A percentile compares a stretch with the other conserved stretches of the same genome.
Evolutionary conservation across 176 grass and related monocot genomes (phyloP).

Genomic region (Aegilops umbellulata): DNA sequence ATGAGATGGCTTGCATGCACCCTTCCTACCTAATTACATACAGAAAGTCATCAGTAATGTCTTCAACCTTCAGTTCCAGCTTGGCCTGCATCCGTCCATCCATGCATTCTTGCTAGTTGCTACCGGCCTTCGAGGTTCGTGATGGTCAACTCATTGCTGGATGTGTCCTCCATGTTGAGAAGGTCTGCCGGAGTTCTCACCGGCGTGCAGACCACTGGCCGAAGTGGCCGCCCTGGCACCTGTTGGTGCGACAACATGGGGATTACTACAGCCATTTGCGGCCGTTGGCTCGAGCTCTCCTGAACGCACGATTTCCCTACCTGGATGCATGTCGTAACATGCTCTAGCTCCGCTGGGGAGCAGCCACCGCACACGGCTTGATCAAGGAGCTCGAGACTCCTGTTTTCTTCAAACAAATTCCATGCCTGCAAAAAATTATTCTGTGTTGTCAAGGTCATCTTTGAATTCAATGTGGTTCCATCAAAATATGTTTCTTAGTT

Average conservation of each 20-base stretch:
- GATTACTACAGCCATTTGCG: slow-evolving; percentile 28
- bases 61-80: neutral
- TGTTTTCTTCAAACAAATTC: slow-evolving; percentile 29
- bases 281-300: slow-evolving; percentile 30
- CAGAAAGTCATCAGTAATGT: neutral
- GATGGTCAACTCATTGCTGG: slow-evolving; percentile 5
- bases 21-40: neutral
- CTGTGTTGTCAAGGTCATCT: neutral
- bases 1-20: neutral
- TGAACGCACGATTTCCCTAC: slow-evolving; percentile 40
- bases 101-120: neutral
- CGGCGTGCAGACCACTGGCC: slow-evolving; percentile 26
- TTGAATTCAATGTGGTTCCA: neutral
- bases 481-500: neutral
- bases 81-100: neutral
- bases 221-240: neutral
- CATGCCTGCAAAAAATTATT: slow-evolving; percentile 20
- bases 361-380: neutral
- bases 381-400: slow-evolving; percentile 13
- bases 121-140: slow-evolving; percentile 22
- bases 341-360: neutral
- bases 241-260: slow-evolving; percentile 25
- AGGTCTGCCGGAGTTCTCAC: neutral
- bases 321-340: slow-evolving; percentile 32
- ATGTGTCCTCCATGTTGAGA: neutral